phyloP scores from a whole-genome alignment of 495 filamentous ascomycete genomes.

The Immersiella caudata region DNA sequence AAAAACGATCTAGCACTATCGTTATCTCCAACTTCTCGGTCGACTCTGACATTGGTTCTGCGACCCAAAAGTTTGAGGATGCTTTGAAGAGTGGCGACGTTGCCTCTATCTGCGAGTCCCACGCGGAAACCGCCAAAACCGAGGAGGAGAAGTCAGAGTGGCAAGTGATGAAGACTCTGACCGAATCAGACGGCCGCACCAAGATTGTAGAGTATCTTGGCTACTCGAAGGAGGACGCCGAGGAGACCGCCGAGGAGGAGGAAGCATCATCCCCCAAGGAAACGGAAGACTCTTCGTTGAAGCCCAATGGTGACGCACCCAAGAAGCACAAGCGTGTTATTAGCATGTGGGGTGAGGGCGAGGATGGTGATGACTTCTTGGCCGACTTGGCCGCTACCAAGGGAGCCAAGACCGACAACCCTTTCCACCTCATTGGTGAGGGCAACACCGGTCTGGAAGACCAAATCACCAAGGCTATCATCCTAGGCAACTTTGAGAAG shows the following conservation, averaged over 20 bases:
- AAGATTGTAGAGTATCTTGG: slow-evolving; percentile 85
- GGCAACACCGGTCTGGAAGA: slow-evolving; percentile 80
- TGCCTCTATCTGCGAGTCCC: slow-evolving; percentile 75
- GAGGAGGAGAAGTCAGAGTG: slow-evolving; percentile 96
- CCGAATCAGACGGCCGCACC: slow-evolving; percentile 76
- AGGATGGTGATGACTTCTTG: slow-evolving; percentile 81
- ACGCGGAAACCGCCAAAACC: slow-evolving; percentile 68
- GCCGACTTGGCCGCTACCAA: slow-evolving; percentile 65
- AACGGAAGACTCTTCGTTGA: slow-evolving; percentile 46
- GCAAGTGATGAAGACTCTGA: slow-evolving; percentile 88
- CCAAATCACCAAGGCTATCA: slow-evolving; percentile 81
- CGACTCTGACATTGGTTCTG: slow-evolving; percentile 79
- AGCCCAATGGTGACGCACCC: slow-evolving; percentile 40
- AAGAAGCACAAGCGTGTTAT: slow-evolving; percentile 45
- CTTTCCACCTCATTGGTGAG: slow-evolving; percentile 70
- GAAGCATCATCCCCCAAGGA: slow-evolving; percentile 40
- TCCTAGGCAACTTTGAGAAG: slow-evolving; percentile 87
- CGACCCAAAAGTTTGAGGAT: slow-evolving; percentile 84
- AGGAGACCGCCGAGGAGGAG: slow-evolving; percentile 48
- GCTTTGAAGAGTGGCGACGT: slow-evolving; percentile 79
- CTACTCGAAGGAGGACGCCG: slow-evolving; percentile 64
- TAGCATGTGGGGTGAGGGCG: slow-evolving; percentile 60
- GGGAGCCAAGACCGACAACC: slow-evolving; percentile 55
- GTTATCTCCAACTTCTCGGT: slow-evolving; percentile 85
- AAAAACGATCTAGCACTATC: slow-evolving; percentile 71